phyloP scores from a whole-genome alignment of 2,329 filamentous ascomycete genomes.

The Trichoderma sp. region DNA sequence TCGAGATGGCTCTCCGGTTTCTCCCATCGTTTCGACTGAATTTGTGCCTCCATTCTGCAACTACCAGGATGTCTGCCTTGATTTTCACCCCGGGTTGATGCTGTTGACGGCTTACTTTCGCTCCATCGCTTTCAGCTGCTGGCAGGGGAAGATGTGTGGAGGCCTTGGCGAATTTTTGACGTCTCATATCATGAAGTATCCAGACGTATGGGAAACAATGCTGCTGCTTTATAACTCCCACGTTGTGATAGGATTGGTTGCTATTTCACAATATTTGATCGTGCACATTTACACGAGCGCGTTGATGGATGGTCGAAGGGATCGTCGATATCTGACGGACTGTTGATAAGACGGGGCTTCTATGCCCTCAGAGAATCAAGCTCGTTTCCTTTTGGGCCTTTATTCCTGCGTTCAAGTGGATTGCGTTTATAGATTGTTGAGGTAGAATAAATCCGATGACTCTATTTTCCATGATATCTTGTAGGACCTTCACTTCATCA shows the following conservation, averaged over 20 bases:
- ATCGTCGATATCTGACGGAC: neutral
- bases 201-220: neutral
- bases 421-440: neutral
- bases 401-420: neutral
- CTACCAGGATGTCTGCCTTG: neutral
- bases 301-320: neutral
- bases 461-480: too few relatives aligned
- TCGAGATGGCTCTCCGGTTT: neutral
- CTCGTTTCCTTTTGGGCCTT: neutral
- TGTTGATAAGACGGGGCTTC: neutral
- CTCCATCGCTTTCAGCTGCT: neutral
- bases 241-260: neutral
- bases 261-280: neutral
- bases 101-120: neutral
- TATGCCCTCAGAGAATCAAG: neutral
- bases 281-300: neutral
- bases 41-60: neutral
- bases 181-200: neutral
- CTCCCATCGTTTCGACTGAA: too few relatives aligned
- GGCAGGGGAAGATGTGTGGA: neutral
- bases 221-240: neutral
- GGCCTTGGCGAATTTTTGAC: neutral
- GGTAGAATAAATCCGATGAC: too few relatives aligned
- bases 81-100: neutral
- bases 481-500: too few relatives aligned